phyloP scores from a whole-genome alignment of 2,329 filamentous ascomycete genomes.

The Aureobasidium lini region DNA sequence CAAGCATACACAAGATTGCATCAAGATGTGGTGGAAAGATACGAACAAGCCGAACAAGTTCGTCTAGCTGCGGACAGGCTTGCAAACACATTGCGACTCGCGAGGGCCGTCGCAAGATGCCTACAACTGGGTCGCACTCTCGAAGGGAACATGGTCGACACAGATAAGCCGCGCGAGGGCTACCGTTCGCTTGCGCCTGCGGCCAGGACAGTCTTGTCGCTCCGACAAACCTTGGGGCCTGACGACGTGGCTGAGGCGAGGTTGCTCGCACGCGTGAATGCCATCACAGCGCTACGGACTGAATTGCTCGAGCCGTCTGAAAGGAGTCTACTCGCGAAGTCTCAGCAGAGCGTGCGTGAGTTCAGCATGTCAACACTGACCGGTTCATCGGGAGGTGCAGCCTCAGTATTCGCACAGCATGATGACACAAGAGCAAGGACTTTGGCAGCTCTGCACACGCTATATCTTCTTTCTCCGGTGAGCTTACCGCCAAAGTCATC shows the following conservation, averaged over 20 bases:
- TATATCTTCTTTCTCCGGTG: constrained; percentile 74
- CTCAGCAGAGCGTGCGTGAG: constrained; percentile 73
- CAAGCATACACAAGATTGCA: constrained; percentile 80
- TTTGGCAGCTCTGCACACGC: constrained; percentile 63
- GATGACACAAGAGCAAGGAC: constrained; percentile 71
- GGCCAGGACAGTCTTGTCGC: constrained; percentile 66
- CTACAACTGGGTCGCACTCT: constrained; percentile 78
- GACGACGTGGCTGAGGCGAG: constrained; percentile 56
- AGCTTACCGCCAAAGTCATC: constrained; percentile 16
- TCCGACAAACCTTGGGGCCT: constrained; percentile 65
- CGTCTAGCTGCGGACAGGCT: constrained; percentile 68
- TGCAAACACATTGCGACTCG: constrained; percentile 71
- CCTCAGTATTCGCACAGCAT: constrained; percentile 45
- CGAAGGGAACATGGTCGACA: constrained; percentile 73
- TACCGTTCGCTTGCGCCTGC: constrained; percentile 75
- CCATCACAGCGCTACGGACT: constrained; percentile 62
- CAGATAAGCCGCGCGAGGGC: constrained; percentile 41
- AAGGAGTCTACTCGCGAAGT: constrained; percentile 60
- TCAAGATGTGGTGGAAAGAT: constrained; percentile 76
- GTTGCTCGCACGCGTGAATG: constrained; percentile 71
- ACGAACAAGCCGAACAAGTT: constrained; percentile 79
- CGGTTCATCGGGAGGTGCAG: constrained; percentile 23
- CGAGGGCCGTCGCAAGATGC: constrained; percentile 67
- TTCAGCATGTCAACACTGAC: constrained; percentile 64
- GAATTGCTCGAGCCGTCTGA: constrained; percentile 66